Evolutionary conservation across 2,329 filamentous ascomycete species (phyloP).

Genomic region (Apiospora marii): DNA sequence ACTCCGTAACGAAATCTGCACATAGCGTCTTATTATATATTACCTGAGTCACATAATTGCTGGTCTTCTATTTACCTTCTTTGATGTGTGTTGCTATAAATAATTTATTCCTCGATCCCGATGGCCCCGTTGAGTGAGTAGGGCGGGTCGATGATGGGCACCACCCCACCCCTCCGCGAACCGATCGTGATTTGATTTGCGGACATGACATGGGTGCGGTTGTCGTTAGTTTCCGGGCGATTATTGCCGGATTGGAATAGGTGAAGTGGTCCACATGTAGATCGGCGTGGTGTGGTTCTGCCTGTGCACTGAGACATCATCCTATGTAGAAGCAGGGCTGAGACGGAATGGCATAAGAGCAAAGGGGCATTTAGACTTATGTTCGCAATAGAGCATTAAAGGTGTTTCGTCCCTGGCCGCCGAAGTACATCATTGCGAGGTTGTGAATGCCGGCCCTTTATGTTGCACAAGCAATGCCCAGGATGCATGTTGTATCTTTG

Average conservation of each 20-base stretch:
- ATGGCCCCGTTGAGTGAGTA: background rate
- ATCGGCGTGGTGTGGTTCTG: too few relatives aligned
- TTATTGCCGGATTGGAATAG: background rate
- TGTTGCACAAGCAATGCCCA: too few relatives aligned
- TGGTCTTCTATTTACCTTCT: background rate
- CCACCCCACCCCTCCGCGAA: background rate
- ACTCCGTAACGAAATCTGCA: background rate
- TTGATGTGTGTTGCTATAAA: slow-evolving; percentile 14
- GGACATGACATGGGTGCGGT: background rate
- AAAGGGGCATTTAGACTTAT: too few relatives aligned
- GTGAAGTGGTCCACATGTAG: too few relatives aligned
- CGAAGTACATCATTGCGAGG: too few relatives aligned
- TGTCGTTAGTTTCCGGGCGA: background rate
- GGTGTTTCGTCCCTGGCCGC: too few relatives aligned
- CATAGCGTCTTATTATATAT: slow-evolving; percentile 12
- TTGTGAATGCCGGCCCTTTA: too few relatives aligned
- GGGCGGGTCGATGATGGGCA: slow-evolving; percentile 1
- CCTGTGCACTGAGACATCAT: too few relatives aligned
- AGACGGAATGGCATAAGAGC: too few relatives aligned
- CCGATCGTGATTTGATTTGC: background rate
- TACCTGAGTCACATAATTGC: background rate
- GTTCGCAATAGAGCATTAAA: too few relatives aligned
- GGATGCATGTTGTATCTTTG: too few relatives aligned
- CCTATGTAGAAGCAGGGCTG: too few relatives aligned
- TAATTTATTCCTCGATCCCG: background rate